Base-by-base conservation (phyloP, 345 rosid species). In the Erucastrum elatum region DNA sequence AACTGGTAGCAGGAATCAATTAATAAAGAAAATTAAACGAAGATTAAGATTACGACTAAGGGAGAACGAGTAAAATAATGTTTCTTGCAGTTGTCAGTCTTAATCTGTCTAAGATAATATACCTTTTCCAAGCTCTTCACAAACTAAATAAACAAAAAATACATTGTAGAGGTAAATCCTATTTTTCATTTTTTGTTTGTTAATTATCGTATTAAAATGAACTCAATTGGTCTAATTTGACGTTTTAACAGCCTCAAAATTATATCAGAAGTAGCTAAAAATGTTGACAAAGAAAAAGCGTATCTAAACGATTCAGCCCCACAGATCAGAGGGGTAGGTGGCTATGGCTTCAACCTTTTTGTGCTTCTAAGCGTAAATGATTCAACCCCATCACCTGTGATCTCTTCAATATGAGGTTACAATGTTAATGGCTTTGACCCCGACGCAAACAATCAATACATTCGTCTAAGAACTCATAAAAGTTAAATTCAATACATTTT, bases 1-100 rank as follows among this genome's bases (percentile, higher is more conserved):
- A 61, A 27, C 21, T 61, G 65, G 65, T 61, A 29, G 37, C 66
- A 12, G 0, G 33, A 64, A 64, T 64, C n/a, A 64, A 34, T 64
- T 13, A 35, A 63, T 15, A 63, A 33, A 31, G 15, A 63, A 33
- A 12, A 64, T n/a, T 15, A 33, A 15, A 15, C 68, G 25, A 64
- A 35, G n/a, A 35, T 35, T 35, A 9, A 35, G 30, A 17, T 17
- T 35, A 37, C 30, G 30, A 16, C 9, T 9, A 8, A 65, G 30
- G 29, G 68, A 34, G 49, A 64, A 64, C n/a, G 69, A 65, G 51
- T 65, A 37, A 35, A 64, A 7, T 8, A 10, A 17, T 64, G 68
- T 33, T 64, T 64, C 46, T 15, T 64, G 68, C 46, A 33, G 46
- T 33, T 64, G 67, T 11, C 9, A 33, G 67, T 64, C 44, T 33